phyloP scores from a whole-genome alignment of 2,329 filamentous ascomycete species.

The Dactylonectria estremocensis region DNA sequence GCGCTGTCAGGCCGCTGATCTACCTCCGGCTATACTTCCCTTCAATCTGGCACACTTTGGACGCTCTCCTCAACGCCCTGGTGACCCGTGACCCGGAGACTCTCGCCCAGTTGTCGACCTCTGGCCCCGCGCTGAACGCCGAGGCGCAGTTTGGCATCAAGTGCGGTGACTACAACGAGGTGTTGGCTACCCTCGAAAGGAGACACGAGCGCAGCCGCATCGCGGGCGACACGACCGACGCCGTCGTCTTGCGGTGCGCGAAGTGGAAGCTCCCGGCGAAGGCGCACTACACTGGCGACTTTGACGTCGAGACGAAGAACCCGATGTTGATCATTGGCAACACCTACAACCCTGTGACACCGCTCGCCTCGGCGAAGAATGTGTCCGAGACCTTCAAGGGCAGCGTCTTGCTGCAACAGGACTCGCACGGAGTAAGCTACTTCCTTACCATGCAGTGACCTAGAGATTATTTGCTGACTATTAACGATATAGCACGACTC shows the following conservation, averaged over 20 bases:
- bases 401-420: slow-evolving; percentile 55
- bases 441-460: not conserved
- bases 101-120: not conserved
- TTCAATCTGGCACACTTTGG: slow-evolving; percentile 56
- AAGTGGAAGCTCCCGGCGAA: slow-evolving; percentile 57
- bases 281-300: slow-evolving; percentile 53
- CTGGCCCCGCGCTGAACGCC: not conserved
- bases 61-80: slow-evolving; percentile 56
- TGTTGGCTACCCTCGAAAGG: slow-evolving; percentile 43
- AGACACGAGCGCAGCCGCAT: slow-evolving; percentile 47
- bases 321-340: slow-evolving; percentile 58
- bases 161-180: slow-evolving; percentile 53
- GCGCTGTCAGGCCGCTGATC: slow-evolving; percentile 30
- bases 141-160: slow-evolving; percentile 47
- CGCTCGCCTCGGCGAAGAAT: slow-evolving; percentile 56
- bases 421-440: slow-evolving; percentile 55
- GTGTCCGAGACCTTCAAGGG: slow-evolving; percentile 55
- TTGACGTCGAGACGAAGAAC: slow-evolving; percentile 51
- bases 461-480: not conserved
- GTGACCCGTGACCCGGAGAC: slow-evolving; percentile 48
- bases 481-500: slow-evolving; percentile 26
- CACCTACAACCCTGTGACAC: slow-evolving; percentile 56
- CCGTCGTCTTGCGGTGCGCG: slow-evolving; percentile 49
- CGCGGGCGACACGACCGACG: slow-evolving; percentile 42
- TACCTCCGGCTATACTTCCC: slow-evolving; percentile 42